phyloP scores from a whole-genome alignment of 495 filamentous ascomycete genomes.

The Evernia prunastri region DNA sequence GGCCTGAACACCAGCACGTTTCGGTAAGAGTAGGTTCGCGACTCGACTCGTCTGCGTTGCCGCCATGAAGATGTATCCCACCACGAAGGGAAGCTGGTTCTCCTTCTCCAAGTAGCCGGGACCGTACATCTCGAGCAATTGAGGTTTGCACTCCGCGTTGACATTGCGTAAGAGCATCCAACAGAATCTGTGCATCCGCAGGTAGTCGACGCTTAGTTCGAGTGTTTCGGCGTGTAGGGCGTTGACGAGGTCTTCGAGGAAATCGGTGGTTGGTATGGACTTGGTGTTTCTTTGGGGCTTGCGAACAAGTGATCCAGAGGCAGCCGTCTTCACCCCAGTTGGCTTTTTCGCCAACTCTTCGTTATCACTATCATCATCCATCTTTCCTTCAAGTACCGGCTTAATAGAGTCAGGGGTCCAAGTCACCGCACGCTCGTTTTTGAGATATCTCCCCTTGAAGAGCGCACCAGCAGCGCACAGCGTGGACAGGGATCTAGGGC shows the following conservation, averaged over 20 bases:
- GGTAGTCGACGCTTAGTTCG: slow-evolving; percentile 37
- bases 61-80: slow-evolving; percentile 38
- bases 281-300: background rate
- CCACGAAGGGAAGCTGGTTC: slow-evolving; percentile 34
- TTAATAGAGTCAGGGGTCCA: slow-evolving; percentile 26
- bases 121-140: slow-evolving; percentile 29
- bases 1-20: background rate
- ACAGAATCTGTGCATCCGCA: slow-evolving; percentile 34
- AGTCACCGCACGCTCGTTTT: slow-evolving; percentile 23
- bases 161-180: slow-evolving; percentile 35
- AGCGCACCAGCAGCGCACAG: slow-evolving; percentile 29
- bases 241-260: slow-evolving; percentile 15
- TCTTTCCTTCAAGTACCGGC: background rate
- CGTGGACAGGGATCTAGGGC: slow-evolving; percentile 28
- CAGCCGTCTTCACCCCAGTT: slow-evolving; percentile 9
- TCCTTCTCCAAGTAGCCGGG: slow-evolving; percentile 35
- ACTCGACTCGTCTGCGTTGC: slow-evolving; percentile 16
- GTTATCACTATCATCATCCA: background rate
- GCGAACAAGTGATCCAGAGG: background rate
- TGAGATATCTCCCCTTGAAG: slow-evolving; percentile 30
- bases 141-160: slow-evolving; percentile 26
- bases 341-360: background rate
- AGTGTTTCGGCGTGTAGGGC: slow-evolving; percentile 26
- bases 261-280: slow-evolving; percentile 10
- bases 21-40: slow-evolving; percentile 3